A percentile compares a stretch with the other conserved stretches of the same genome.
These are phyloP conservation scores for Fusarium neocosmosporiellum DNA, from an alignment of 2,329 filamentous ascomycete genomes.

Conservation along the genomic window DNA sequence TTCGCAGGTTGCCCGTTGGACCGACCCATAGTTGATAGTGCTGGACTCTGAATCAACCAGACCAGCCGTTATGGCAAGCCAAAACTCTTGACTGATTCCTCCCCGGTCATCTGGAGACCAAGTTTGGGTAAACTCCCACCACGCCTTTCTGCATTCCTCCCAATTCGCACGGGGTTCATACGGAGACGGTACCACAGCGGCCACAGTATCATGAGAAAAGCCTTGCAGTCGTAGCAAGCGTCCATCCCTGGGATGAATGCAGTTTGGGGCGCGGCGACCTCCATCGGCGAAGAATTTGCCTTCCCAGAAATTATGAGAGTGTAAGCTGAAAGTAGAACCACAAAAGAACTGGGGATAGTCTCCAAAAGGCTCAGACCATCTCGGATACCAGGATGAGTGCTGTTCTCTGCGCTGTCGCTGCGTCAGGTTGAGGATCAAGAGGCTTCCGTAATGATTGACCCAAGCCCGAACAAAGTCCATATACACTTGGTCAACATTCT, in stretches of 20 bases:
- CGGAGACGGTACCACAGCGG: neutral
- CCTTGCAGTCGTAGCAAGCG: neutral
- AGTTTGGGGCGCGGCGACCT: neutral
- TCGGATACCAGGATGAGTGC: neutral
- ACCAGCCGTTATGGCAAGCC: neutral
- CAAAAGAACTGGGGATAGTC: neutral
- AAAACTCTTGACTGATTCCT: neutral
- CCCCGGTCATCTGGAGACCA: neutral
- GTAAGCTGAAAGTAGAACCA: neutral
- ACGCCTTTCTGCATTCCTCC: neutral
- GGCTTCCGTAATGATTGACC: neutral
- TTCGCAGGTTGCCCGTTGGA: neutral
- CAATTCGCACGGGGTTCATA: neutral
- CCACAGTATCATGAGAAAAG: neutral
- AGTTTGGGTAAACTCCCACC: neutral
- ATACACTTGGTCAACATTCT: neutral
- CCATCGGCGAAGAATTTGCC: neutral
- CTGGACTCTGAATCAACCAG: neutral
- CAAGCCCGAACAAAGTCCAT: neutral
- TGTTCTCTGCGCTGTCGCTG: neutral
- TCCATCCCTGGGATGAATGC: neutral
- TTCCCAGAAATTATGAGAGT: neutral
- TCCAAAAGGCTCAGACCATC: neutral
- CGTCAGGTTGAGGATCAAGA: neutral
- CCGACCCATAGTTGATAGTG: neutral